Conservation (phyloP, 2,329 filamentous ascomycete species). For the Ceratocystis ficicola region DNA sequence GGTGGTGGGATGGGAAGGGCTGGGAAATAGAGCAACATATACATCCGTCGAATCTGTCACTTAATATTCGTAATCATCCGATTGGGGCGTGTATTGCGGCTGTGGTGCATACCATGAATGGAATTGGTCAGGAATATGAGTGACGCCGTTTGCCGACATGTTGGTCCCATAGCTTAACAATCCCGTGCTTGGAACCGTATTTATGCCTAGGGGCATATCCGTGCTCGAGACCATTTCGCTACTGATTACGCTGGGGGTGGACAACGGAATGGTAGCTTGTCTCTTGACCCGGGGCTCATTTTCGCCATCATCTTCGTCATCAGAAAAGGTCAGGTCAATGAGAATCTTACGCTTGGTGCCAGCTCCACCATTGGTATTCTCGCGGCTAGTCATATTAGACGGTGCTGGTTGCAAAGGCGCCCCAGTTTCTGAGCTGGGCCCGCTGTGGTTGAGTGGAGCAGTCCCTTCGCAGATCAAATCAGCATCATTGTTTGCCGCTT, state of each 20-base stretch:
- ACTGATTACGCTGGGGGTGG: too few species aligned
- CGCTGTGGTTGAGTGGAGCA: background rate
- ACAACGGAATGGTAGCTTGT: conserved; percentile 27
- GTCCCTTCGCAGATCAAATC: conserved; percentile 28
- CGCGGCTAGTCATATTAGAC: background rate
- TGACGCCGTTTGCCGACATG: background rate
- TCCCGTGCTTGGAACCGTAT: background rate
- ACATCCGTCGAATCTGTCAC: background rate
- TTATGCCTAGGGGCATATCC: background rate
- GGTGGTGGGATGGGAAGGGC: background rate
- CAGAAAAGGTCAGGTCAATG: conserved; percentile 48
- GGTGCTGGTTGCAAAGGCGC: background rate
- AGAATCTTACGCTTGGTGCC: conserved; percentile 42
- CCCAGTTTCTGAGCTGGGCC: background rate
- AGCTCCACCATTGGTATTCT: conserved; percentile 25
- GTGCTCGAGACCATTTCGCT: background rate
- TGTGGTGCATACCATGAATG: background rate
- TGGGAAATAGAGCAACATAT: background rate
- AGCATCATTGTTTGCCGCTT: conserved; percentile 37
- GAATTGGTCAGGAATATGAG: background rate
- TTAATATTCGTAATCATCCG: background rate
- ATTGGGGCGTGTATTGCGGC: background rate
- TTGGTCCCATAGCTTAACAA: background rate
- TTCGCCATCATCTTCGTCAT: conserved; percentile 42
- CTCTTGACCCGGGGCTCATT: conserved; percentile 40